Conservation (phyloP, 768 basidiomycete genomes). For the Leccinellum rugosiceps region DNA sequence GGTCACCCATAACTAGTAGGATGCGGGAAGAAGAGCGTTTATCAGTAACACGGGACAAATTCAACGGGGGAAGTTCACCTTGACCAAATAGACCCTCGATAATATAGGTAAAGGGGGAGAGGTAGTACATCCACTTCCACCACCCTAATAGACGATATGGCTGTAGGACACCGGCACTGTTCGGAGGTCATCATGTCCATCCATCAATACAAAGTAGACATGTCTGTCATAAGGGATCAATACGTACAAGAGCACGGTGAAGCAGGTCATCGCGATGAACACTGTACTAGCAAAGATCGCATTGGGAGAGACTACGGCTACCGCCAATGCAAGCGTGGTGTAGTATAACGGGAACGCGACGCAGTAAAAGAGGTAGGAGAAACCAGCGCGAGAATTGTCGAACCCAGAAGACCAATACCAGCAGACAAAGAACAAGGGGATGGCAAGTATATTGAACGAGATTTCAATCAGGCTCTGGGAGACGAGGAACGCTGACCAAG, state of each 20-base stretch:
- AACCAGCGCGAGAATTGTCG: conserved; percentile 36
- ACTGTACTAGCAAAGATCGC: conserved; percentile 39
- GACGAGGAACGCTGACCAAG: conserved; percentile 56
- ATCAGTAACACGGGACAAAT: background rate
- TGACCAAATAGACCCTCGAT: conserved; percentile 41
- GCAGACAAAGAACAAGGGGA: conserved; percentile 42
- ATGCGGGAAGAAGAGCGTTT: background rate
- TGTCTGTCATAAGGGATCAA: background rate
- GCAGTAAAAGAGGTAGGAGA: conserved; percentile 37
- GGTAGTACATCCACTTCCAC: conserved; percentile 37
- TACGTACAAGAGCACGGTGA: conserved; percentile 43
- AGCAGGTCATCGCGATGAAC: conserved; percentile 37
- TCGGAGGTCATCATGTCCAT: no score
- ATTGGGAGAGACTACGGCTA: conserved; percentile 42
- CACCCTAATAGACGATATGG: conserved; percentile 36
- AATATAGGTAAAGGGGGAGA: conserved; percentile 52
- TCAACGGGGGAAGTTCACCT: conserved; percentile 10
- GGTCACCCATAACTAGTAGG: conserved; percentile 40
- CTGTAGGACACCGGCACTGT: conserved; percentile 48
- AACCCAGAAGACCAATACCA: conserved; percentile 51
- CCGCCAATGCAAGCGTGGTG: conserved; percentile 40
- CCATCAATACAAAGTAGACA: background rate
- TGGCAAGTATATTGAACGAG: conserved; percentile 41
- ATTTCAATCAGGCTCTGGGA: conserved; percentile 48
- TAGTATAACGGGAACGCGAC: conserved; percentile 44